Conservation (phyloP, 805 yeast species). For the Metschnikowia colocasiae region DNA sequence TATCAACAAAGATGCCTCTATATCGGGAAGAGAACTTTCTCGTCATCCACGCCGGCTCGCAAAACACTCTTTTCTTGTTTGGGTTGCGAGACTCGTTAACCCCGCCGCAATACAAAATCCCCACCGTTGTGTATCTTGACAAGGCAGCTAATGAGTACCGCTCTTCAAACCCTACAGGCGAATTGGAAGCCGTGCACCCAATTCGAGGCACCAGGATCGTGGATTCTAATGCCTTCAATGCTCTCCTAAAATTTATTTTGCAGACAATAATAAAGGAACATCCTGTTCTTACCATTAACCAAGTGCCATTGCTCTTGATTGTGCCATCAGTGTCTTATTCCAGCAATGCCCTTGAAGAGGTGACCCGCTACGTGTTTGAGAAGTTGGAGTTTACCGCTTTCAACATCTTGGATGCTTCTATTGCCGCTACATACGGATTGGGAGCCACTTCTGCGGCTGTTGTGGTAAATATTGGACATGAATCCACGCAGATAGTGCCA, state of each 20-base stretch:
- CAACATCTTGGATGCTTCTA: constrained; percentile 60
- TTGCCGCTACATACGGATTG: constrained; percentile 72
- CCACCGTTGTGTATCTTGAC: constrained; percentile 67
- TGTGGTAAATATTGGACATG: constrained; percentile 77
- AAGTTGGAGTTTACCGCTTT: constrained; percentile 67
- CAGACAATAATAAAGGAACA: constrained; percentile 37
- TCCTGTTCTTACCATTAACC: constrained; percentile 51
- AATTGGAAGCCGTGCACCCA: constrained; percentile 53
- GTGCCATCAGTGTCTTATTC: constrained; percentile 66
- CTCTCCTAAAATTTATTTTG: constrained; percentile 46
- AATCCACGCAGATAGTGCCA: constrained; percentile 73
- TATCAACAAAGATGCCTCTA: constrained; percentile 33
- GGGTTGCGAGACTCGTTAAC: constrained; percentile 74
- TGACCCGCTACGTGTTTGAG: constrained; percentile 77
- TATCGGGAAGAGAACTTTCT: constrained; percentile 44
- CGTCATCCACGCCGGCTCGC: constrained; percentile 78
- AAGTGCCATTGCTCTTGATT: constrained; percentile 67
- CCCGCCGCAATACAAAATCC: constrained; percentile 72
- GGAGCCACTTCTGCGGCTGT: constrained; percentile 62
- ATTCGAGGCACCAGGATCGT: constrained; percentile 60
- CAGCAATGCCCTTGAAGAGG: constrained; percentile 57
- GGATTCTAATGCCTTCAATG: constrained; percentile 67
- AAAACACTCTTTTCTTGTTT: constrained; percentile 67
- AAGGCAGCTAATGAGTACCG: constrained; percentile 35
- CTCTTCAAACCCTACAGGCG: constrained; percentile 25